Conservation (phyloP, 176 grass and related monocot genomes). For the Triticum urartu region DNA sequence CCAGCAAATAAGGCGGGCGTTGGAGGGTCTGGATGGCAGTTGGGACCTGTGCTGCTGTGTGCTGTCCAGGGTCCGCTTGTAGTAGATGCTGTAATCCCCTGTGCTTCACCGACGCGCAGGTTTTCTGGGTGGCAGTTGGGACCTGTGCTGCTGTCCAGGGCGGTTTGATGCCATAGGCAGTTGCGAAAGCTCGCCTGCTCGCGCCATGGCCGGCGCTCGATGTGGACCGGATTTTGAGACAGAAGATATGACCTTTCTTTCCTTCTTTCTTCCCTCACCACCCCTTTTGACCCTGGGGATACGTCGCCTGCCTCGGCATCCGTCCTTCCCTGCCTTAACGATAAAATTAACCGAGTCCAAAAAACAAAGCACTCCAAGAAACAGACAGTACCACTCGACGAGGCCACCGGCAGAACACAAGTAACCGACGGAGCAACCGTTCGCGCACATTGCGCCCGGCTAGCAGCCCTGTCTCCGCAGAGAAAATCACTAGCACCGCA, state of each 20-base stretch:
- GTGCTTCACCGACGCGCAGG: too few relatives aligned
- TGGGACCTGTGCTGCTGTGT: too few relatives aligned
- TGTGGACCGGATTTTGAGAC: slow-evolving; percentile 6
- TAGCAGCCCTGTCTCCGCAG: not conserved
- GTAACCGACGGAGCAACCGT: not conserved
- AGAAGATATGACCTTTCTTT: not conserved
- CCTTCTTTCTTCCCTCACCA: not conserved
- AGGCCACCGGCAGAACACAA: too few relatives aligned
- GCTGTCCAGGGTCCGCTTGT: too few relatives aligned
- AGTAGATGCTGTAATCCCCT: too few relatives aligned
- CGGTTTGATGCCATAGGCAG: too few relatives aligned
- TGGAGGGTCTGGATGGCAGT: too few relatives aligned
- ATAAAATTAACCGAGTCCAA: not conserved
- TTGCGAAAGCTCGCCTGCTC: too few relatives aligned
- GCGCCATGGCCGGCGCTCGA: too few relatives aligned
- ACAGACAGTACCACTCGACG: not conserved
- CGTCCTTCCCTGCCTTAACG: not conserved
- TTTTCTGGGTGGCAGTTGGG: too few relatives aligned
- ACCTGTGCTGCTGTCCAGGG: too few relatives aligned
- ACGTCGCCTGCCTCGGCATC: slow-evolving; percentile 17
- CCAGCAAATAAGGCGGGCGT: too few relatives aligned
- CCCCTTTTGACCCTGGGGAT: slow-evolving; percentile 4
- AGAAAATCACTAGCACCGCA: not conserved
- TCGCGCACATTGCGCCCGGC: not conserved
- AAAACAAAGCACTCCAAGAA: not conserved